Conservation (phyloP, 169 alveolate species). For the Plasmodium berghei region DNA sequence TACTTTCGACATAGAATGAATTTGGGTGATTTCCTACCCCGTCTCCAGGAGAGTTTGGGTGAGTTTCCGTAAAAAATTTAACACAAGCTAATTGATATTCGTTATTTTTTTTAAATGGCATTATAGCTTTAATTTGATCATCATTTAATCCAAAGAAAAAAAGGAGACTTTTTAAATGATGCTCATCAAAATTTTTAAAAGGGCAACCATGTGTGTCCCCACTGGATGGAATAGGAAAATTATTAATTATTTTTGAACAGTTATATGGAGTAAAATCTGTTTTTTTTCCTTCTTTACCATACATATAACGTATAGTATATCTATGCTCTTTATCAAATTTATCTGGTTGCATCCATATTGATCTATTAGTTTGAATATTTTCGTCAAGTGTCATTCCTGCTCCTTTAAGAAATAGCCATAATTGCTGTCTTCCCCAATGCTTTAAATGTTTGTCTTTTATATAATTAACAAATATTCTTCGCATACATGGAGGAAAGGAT, state of each 20-base stretch:
- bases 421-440: conserved; percentile 92
- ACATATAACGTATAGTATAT: conserved; percentile 93
- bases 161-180: conserved; percentile 50
- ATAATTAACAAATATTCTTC: conserved; percentile 88
- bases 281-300: conserved; percentile 95
- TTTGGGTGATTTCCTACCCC: conserved; percentile 94
- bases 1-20: conserved; percentile 85
- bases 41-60: conserved; percentile 89
- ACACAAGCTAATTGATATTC: conserved; percentile 92
- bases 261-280: conserved; percentile 92
- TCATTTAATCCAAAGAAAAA: conserved; percentile 76
- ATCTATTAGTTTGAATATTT: conserved; percentile 86
- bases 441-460: conserved; percentile 88
- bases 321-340: conserved; percentile 92
- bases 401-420: conserved; percentile 92
- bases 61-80: conserved; percentile 88
- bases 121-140: conserved; percentile 81
- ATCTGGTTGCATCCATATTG: conserved; percentile 89
- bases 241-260: conserved; percentile 91
- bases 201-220: conserved; percentile 97
- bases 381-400: conserved; percentile 93
- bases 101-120: conserved; percentile 83
- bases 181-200: conserved; percentile 86
- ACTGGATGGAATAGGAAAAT: conserved; percentile 89
- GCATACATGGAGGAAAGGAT: conserved; percentile 94